Percentiles rank a stretch among this genome's conserved stretches.
Evolutionary conservation across 306 rosid genomes (phyloP).

Genomic region (Leucaena leucocephala): DNA sequence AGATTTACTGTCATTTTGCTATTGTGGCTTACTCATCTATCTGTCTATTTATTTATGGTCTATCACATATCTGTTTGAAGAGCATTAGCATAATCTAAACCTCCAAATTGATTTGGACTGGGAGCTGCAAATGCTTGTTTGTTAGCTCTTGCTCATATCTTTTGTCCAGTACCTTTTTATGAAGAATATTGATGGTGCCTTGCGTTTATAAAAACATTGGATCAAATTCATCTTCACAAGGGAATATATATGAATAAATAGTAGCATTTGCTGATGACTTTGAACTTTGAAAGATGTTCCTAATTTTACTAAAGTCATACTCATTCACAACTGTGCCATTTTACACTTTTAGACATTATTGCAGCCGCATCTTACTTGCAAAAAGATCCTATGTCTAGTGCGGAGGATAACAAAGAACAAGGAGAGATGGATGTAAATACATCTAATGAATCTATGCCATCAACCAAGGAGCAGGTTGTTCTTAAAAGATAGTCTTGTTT

Average conservation of each 20-base stretch:
- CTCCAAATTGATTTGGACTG: background rate
- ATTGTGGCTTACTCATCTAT: background rate
- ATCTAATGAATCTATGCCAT: conserved; percentile 50
- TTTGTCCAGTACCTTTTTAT: background rate
- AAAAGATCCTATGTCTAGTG: conserved; percentile 52
- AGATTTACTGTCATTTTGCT: background rate
- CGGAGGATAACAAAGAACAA: conserved; percentile 63
- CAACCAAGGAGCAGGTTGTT: conserved; percentile 65
- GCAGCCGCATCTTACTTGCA: conserved; percentile 41
- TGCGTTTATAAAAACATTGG: conserved; percentile 5
- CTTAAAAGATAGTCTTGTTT: conserved; percentile 25
- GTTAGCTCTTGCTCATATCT: conserved; percentile 16
- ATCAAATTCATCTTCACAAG: conserved; percentile 20
- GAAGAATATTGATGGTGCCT: conserved; percentile 9
- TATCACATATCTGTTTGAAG: conserved; percentile 17
- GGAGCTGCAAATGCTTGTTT: conserved; percentile 14
- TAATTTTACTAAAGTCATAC: background rate
- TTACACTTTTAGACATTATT: conserved; percentile 28
- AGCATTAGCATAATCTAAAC: conserved; percentile 1
- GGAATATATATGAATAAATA: background rate
- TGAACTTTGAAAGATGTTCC: conserved; percentile 9
- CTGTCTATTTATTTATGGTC: background rate
- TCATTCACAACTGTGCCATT: conserved; percentile 24
- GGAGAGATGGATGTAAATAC: conserved; percentile 52
- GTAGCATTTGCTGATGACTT: conserved; percentile 19